Base-by-base conservation (phyloP, 495 filamentous ascomycete genomes). In the Penicillium desertorum region DNA sequence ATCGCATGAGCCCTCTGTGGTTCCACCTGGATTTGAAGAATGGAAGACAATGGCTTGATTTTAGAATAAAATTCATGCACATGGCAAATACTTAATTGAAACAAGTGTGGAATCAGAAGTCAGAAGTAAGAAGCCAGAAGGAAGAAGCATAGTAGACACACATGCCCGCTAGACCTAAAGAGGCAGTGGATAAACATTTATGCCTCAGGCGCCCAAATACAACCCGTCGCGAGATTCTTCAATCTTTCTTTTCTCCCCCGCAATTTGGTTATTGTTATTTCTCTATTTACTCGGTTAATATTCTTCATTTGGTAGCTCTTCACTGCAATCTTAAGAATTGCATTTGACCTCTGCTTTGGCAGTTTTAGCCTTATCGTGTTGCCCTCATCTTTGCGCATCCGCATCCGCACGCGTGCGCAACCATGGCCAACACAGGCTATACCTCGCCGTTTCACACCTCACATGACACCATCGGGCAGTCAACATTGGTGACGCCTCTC, bases 381-480 rank as follows among this genome's bases (percentile, higher is more conserved):
- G 32, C 32, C 49, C 53, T 41, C 48, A 32, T 57, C 37, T 36
- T 37, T 42, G 57, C 46, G 43, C 52, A 61, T 57, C 52, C 46
- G 43, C 52, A 61, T 58, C 52, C 36, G 37, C 51, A 62, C 62
- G 65, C 67, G 59, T 64, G 60, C 43, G 62, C 57, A 46, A 64
- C 49, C 57, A 74, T 72, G 70, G 68, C 71, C 44, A 71, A 75
- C 64, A 62, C 71, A 30, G 65, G 62, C 44, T 73, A 67, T 56
- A 68, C 70, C 44, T 75, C 72, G 55, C 72, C 72, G 7, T 75
- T 73, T 22, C 70, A 68, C 14, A 79, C 76, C 14, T 70, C 74
- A 20, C 76, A 79, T 62, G 76, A 79, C 58, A 78, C 75, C 4
- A 71, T 79, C 54, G 75, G 75, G 43, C 66, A 73, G 46, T 79